These are phyloP conservation scores for Auricularia cornea DNA, from an alignment of 768 basidiomycete genomes.

Conservation along the genomic window DNA sequence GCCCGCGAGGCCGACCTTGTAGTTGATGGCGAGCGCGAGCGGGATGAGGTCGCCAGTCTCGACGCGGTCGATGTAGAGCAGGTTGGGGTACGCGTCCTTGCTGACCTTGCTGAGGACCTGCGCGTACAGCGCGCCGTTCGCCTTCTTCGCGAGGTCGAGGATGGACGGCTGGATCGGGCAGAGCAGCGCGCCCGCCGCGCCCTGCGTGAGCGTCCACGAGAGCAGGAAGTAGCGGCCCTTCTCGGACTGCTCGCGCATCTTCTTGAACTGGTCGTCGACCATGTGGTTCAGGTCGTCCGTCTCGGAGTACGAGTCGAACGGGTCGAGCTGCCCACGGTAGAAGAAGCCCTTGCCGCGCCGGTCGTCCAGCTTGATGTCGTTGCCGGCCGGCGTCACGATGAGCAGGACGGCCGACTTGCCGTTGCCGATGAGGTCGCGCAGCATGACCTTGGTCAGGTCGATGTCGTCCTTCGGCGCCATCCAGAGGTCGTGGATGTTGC, in stretches of 20 bases:
- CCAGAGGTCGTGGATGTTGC: background rate
- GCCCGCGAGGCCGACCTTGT: background rate
- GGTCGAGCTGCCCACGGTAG: background rate
- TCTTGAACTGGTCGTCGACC: conserved; percentile 3
- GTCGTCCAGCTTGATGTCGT: background rate
- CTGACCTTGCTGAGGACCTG: background rate
- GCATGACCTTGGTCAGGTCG: background rate
- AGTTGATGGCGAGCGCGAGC: conserved; percentile 3
- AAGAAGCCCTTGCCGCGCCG: background rate
- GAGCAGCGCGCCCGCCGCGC: background rate
- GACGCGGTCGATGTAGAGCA: background rate
- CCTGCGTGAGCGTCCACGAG: background rate
- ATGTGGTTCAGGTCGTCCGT: background rate
- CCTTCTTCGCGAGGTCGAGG: background rate
- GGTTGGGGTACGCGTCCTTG: conserved; percentile 2
- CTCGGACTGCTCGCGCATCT: conserved; percentile 2
- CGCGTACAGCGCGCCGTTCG: background rate
- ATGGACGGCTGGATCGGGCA: background rate
- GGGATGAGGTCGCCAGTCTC: background rate
- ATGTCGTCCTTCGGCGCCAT: background rate
- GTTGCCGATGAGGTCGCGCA: background rate
- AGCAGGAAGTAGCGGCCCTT: background rate
- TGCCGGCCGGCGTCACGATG: background rate
- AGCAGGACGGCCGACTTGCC: background rate
- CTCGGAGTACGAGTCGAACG: background rate